Percentiles rank a stretch among this genome's conserved stretches.
Conservation (phyloP, 2,329 filamentous ascomycete genomes). For the Arthrinium phaeospermum region DNA sequence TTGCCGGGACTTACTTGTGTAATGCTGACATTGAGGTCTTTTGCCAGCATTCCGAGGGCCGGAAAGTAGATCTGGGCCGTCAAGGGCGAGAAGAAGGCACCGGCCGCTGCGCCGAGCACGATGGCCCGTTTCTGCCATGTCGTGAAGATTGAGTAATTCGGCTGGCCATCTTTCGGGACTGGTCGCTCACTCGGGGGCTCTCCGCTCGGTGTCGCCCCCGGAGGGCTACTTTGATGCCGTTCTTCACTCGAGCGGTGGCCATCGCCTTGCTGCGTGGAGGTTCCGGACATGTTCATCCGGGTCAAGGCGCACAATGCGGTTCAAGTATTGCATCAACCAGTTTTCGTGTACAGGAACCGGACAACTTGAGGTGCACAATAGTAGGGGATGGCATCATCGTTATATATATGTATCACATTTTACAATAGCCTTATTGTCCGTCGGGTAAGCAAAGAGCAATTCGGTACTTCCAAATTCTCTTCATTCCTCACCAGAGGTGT, state of each 20-base stretch:
- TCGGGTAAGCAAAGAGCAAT: neutral
- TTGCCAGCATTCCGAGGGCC: conserved; percentile 46
- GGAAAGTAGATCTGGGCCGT: conserved; percentile 51
- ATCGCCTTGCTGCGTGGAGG: neutral
- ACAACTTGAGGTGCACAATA: neutral
- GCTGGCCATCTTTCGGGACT: neutral
- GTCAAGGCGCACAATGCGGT: neutral
- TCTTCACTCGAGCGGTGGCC: neutral
- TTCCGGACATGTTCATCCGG: neutral
- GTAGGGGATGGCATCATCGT: neutral
- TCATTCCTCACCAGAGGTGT: neutral
- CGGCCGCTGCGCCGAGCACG: conserved; percentile 36
- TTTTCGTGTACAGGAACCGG: neutral
- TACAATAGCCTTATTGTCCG: neutral
- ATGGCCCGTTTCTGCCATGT: conserved; percentile 37
- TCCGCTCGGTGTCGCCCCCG: conserved; percentile 6
- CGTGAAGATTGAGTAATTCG: conserved; percentile 32
- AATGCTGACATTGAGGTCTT: conserved; percentile 44
- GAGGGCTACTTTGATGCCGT: neutral
- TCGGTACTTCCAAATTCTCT: conserved; percentile 2
- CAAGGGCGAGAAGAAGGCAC: conserved; percentile 41
- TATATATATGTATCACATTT: neutral
- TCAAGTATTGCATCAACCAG: neutral
- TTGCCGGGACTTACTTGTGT: conserved; percentile 16
- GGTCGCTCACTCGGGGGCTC: conserved; percentile 22